phyloP scores from a whole-genome alignment of 2,329 filamentous ascomycete genomes.

The Triangularia setosa region DNA sequence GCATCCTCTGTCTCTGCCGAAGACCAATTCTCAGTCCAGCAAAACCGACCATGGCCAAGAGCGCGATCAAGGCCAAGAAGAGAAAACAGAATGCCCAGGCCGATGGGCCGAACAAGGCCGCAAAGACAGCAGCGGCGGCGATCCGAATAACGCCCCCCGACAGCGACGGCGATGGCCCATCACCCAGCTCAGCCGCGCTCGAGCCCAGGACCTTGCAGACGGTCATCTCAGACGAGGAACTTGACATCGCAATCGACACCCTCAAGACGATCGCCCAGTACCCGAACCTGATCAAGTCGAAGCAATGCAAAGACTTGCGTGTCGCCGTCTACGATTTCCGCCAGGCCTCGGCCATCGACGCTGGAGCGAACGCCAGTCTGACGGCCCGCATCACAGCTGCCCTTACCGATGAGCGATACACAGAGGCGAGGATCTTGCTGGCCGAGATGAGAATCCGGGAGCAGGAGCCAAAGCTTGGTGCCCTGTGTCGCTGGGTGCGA shows the following conservation, averaged over 20 bases:
- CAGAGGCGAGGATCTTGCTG: constrained; percentile 61
- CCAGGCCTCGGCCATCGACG: constrained; percentile 63
- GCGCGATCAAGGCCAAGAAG: constrained; percentile 7
- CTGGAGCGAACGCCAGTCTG: constrained; percentile 56
- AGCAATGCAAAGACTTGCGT: constrained; percentile 62
- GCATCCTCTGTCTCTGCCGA: background rate
- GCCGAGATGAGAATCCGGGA: constrained; percentile 67
- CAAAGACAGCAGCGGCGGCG: constrained; percentile 32
- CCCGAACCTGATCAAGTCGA: constrained; percentile 62
- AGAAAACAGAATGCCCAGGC: constrained; percentile 13
- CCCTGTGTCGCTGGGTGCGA: constrained; percentile 68
- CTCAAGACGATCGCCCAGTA: constrained; percentile 54
- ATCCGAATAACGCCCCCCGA: constrained; percentile 32
- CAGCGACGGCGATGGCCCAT: constrained; percentile 1
- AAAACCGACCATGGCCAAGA: constrained; percentile 9
- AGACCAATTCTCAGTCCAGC: background rate
- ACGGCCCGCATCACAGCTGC: constrained; percentile 64
- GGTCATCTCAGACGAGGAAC: constrained; percentile 59
- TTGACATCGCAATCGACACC: constrained; percentile 65
- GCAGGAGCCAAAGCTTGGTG: constrained; percentile 63
- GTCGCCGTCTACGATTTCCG: constrained; percentile 66
- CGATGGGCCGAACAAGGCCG: constrained; percentile 35
- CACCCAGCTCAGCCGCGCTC: constrained; percentile 11
- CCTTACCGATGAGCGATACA: constrained; percentile 60
- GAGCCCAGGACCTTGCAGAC: constrained; percentile 50